Evolutionary conservation across 345 rosid species (phyloP).

Genomic region (Eucalyptus cloeziana): DNA sequence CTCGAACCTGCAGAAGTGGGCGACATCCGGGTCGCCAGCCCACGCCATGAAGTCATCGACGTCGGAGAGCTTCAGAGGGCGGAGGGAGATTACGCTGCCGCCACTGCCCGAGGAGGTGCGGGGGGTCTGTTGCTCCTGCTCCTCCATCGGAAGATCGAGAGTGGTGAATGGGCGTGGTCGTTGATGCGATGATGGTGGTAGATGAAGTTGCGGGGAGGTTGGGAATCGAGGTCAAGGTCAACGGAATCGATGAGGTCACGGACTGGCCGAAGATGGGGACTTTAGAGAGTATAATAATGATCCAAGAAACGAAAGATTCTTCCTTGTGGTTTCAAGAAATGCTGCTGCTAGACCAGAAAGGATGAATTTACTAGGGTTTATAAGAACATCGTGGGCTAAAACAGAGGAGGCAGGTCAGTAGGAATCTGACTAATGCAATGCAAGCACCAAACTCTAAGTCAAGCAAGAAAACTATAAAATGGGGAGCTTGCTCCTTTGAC

Average conservation of each 20-base stretch:
- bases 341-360: neutral
- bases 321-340: neutral
- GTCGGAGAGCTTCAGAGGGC: constrained; percentile 27
- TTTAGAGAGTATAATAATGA: neutral
- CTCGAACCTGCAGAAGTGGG: constrained; percentile 43
- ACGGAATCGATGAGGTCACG: neutral
- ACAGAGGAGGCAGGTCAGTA: neutral
- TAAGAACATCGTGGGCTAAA: too few species aligned
- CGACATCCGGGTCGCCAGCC: constrained; percentile 38
- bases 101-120: rapidly evolving
- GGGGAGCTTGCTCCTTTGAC: neutral
- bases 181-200: neutral
- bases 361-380: neutral
- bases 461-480: neutral
- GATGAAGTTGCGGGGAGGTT: neutral
- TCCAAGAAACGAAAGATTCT: neutral
- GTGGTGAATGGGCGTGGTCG: neutral
- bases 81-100: constrained; percentile 16
- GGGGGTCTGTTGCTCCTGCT: neutral
- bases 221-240: neutral
- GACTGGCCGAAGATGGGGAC: neutral
- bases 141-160: neutral
- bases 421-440: neutral
- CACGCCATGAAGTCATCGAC: constrained; percentile 59
- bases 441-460: neutral